Evolutionary conservation across 306 rosid genomes (phyloP).

Genomic region (Castanopsis chinensis): DNA sequence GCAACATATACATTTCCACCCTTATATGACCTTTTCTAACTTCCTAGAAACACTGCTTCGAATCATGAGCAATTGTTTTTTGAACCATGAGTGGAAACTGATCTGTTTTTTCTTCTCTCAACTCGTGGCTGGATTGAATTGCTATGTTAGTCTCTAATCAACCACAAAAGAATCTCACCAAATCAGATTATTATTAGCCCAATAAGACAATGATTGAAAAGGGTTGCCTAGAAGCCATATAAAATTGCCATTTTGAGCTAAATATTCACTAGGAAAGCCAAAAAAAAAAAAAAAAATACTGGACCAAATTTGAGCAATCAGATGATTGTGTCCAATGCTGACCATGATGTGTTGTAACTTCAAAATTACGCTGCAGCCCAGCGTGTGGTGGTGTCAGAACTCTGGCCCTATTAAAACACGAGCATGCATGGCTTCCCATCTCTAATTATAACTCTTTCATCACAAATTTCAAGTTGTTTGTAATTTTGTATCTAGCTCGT

Average conservation of each 20-base stretch:
- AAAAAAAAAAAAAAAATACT: not conserved
- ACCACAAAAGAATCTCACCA: not conserved
- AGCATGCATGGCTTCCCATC: no score
- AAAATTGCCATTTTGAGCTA: not conserved
- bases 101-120: not conserved
- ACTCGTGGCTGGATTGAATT: not conserved
- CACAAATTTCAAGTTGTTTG: no score
- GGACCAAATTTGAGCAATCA: constrained; percentile 23
- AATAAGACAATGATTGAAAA: not conserved
- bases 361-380: constrained; percentile 21
- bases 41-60: not conserved
- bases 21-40: no score
- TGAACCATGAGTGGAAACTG: not conserved
- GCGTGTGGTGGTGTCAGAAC: constrained; percentile 28
- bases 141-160: not conserved
- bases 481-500: no score
- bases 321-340: constrained; percentile 55
- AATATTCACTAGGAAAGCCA: no score
- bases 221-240: not conserved
- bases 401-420: not conserved
- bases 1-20: no score
- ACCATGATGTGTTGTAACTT: constrained; percentile 38
- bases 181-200: not conserved
- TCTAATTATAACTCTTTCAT: no score
- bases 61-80: not conserved